Evolutionary conservation across 2,329 filamentous ascomycete species (phyloP), one percentile per base, ranked within the genome.

Genomic region (Aspergillus nomiae): DNA sequence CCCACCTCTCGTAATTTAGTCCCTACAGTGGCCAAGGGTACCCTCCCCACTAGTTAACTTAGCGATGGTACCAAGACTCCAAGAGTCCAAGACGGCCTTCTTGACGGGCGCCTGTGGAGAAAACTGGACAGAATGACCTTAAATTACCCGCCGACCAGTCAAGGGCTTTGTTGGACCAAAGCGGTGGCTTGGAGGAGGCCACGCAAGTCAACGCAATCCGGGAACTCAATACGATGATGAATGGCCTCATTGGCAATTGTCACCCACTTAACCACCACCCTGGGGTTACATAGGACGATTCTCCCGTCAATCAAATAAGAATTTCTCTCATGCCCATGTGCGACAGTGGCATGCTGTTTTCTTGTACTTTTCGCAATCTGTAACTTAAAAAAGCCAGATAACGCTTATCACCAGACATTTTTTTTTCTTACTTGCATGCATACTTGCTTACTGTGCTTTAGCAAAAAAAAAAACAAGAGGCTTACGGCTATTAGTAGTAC

Each of bases 201-300:
- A 55, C 51, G 51, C 51, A 55, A 55, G 51, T 55, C 51, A 55
- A 55, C 51, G 51, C 51, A 38, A 54, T 34, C 51, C 11, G 19
- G 51, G 28, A 54, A 54, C 51, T 36, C 30, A 54, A 54, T 54
- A 36, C 30, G 12, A 36, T 51, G 26, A 51, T 41, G 38, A n/a
- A n/a, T 41, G 38, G 38, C 38, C 38, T 41, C 19, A 41, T 41
- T 41, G 38, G 38, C 26, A 28, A 53, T 53, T 21, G 50, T 53
- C 30, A 10, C 50, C 28, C 50, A 26, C 50, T 53, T n/a, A n/a
- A 41, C 7, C 9, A n/a, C 38, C 38, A 41, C 16, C 14, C n/a
- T 16, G 16, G 38, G 21, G 14, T 14, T 24, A 24, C 21, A 24
- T 24, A 24, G 21, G 21, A 34, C 26, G 41, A 38, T 36, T 55